These are phyloP conservation scores for Pichia sp. DNA, from an alignment of 1,139 yeast species.

Conservation along the genomic window DNA sequence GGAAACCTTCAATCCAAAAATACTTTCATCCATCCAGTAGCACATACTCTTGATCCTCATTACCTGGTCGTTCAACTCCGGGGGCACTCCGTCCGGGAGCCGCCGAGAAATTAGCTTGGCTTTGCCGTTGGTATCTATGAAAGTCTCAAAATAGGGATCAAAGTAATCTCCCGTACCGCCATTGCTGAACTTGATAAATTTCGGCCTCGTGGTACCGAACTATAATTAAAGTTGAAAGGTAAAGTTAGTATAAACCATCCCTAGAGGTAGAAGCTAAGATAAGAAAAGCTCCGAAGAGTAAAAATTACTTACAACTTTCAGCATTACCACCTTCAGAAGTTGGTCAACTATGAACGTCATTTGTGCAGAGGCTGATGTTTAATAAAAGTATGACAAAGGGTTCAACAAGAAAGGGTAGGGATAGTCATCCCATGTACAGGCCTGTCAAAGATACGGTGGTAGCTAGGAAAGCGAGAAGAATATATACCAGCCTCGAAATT, in stretches of 20 bases:
- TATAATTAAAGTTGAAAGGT: neutral
- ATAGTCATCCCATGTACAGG: too few species aligned
- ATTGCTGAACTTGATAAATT: conserved; percentile 4
- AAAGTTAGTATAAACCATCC: neutral
- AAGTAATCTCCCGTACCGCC: neutral
- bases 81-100: conserved; percentile 7
- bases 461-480: neutral
- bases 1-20: conserved; percentile 47
- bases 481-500: neutral
- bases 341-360: conserved; percentile 10
- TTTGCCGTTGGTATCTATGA: neutral
- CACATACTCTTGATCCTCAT: conserved; percentile 45
- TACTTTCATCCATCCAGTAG: conserved; percentile 57
- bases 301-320: conserved; percentile 7
- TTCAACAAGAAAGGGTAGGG: too few species aligned
- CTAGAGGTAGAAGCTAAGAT: neutral
- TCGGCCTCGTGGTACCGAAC: conserved; percentile 12
- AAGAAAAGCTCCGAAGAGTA: neutral
- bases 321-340: neutral
- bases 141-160: conserved; percentile 16
- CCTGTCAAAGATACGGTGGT: neutral
- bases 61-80: neutral
- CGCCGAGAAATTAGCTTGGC: conserved; percentile 3
- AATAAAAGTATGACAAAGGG: too few species aligned
- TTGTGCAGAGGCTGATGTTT: neutral